Evolutionary conservation across 345 rosid genomes (phyloP), one percentile per base, ranked within the genome.

Genomic region (Zanthoxylum bungeanum): DNA sequence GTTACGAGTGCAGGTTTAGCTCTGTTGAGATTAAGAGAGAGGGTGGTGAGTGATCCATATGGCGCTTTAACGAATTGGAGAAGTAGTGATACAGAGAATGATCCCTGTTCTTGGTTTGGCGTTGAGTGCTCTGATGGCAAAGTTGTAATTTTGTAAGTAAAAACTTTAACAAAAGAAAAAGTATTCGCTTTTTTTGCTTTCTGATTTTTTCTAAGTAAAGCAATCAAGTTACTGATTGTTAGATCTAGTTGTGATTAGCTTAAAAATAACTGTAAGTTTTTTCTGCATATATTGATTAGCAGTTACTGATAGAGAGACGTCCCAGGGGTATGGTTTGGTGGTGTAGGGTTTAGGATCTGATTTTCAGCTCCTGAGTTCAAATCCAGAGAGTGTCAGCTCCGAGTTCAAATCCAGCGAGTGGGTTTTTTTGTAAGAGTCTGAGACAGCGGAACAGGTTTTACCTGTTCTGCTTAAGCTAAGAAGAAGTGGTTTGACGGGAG

Each of bases 71-170:
- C 67, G 40, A 74, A 72, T 71, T 83, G 89, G 91, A 73, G 61
- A 44, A 58, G 69, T 40, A 40, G 69, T 50, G 76, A 79, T 64
- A 79, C 80, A 67, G 81, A 60, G n/a, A 21, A 61, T 55, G 82
- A 80, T 80, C 84, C 74, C 1, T 85, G 90, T 71, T 83, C 78
- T n/a, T 87, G 87, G 87, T 78, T 72, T 33, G 88, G 88, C 31
- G 83, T 82, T 11, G 80, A 71, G 68, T 89, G 88, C 69, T 79
- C 75, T 34, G 74, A 78, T 42, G 86, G 80, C 40, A 79, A 77
- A 75, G 88, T 88, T 63, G 78, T 84, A 58, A 64, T 4, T 49
- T 75, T 85, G 92, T 85, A 60, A 80, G 92, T 73, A 7, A 40
- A 50, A 53, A 28, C 14, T 62, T 11, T 60, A 5, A 2, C 22